Conservation (phyloP, 345 rosid genomes). For the Salix exigua region DNA sequence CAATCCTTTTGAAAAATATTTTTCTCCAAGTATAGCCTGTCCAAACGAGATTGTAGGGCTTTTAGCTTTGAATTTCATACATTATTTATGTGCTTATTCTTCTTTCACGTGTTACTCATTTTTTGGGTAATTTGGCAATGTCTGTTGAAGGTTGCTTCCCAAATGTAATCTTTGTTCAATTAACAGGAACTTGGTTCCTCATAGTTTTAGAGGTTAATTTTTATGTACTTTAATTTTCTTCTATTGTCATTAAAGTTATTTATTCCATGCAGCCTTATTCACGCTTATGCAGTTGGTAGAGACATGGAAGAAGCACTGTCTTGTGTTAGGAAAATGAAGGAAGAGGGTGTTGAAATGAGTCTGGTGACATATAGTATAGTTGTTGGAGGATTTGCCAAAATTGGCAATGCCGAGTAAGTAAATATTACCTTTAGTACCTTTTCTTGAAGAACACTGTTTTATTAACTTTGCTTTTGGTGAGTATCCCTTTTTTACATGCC, state of each 20-base stretch:
- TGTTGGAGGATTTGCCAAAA: constrained; percentile 84
- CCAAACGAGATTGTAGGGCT: not conserved
- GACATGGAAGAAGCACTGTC: constrained; percentile 97
- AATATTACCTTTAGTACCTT: not conserved
- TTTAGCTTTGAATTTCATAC: not conserved
- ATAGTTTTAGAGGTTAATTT: not conserved
- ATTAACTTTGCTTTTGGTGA: not conserved
- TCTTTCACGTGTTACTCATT: not conserved
- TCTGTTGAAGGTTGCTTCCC: not conserved
- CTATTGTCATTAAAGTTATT: constrained; percentile 36
- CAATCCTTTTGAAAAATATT: not conserved
- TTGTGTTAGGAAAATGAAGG: constrained; percentile 93
- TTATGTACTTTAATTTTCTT: constrained; percentile 3
- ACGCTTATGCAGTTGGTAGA: constrained; percentile 96
- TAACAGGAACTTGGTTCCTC: not conserved
- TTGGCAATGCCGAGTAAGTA: constrained; percentile 76
- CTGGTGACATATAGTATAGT: constrained; percentile 82
- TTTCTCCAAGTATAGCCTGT: not conserved
- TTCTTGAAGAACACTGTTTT: not conserved
- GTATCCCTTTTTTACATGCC: not conserved
- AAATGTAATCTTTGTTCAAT: not conserved
- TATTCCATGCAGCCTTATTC: constrained; percentile 92
- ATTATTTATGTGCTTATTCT: no score
- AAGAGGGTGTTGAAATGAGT: constrained; percentile 81
- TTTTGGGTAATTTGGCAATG: not conserved